Conservation (phyloP, 371 early-diverging fungal genomes). For the Aphelidium insulamus region DNA sequence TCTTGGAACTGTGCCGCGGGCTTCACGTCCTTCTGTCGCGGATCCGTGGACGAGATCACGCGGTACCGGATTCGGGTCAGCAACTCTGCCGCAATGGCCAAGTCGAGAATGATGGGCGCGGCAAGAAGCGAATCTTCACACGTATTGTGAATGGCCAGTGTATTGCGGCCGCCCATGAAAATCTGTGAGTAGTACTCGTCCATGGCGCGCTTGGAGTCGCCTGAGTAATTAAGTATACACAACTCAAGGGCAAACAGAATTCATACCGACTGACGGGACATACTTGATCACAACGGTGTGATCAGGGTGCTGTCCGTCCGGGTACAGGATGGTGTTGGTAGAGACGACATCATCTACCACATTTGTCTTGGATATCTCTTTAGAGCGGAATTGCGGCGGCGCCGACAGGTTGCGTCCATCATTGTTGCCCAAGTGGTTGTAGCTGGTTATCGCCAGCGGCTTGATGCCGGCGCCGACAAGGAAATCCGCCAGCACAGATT, state of each 20-base stretch:
- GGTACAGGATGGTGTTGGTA: slow-evolving; percentile 70
- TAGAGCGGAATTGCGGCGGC: slow-evolving; percentile 87
- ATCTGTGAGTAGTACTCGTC: slow-evolving; percentile 94
- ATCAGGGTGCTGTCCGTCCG: slow-evolving; percentile 72
- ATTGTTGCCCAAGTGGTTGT: slow-evolving; percentile 97
- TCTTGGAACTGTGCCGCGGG: slow-evolving; percentile 38
- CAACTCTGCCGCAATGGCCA: slow-evolving; percentile 77
- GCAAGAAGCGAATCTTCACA: slow-evolving; percentile 95
- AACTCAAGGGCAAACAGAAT: too few species aligned
- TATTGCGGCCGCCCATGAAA: slow-evolving; percentile 92
- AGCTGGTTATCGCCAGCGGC: slow-evolving; percentile 82
- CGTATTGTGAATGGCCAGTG: slow-evolving; percentile 86
- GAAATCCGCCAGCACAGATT: slow-evolving; percentile 92
- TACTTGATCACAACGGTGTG: slow-evolving; percentile 93
- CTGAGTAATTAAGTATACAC: too few species aligned
- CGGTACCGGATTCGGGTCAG: slow-evolving; percentile 80
- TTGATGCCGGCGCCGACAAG: slow-evolving; percentile 94
- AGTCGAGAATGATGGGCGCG: slow-evolving; percentile 83
- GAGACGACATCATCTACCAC: slow-evolving; percentile 96
- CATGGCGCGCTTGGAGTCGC: slow-evolving; percentile 90
- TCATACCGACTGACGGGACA: slow-evolving; percentile 81
- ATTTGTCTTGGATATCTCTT: slow-evolving; percentile 91
- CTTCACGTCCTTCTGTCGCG: slow-evolving; percentile 28
- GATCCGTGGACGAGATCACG: slow-evolving; percentile 2
- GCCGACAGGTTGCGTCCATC: slow-evolving; percentile 93